Evolutionary conservation across 2,329 filamentous ascomycete species (phyloP), one percentile per base, ranked within the genome.

Genomic region (Coniochaeta hoffmannii): DNA sequence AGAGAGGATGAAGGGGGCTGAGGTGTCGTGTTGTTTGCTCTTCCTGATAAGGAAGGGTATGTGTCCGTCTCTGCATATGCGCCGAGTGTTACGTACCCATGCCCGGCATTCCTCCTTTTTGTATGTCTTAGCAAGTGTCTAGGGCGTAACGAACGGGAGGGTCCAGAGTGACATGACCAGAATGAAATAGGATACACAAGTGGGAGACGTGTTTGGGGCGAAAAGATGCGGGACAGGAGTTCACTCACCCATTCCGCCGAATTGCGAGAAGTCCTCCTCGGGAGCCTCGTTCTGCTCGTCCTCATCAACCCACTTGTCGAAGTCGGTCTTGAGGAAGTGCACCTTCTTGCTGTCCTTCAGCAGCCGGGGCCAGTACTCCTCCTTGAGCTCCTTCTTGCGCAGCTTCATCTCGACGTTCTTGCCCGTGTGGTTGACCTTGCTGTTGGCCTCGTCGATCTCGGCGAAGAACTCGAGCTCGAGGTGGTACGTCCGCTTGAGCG

Each of bases 251-350:
- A 85, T 88, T 51, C 62, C 83, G 64, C 83, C 85, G 69, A 85
- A 79, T 61, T 35, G 34, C 31, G 81, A 82, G 64, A 86, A 75
- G 72, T 96, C 92, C 56, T 96, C 91, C 62, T 95, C 90, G 51
- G 83, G 78, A 58, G 83, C 87, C 74, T 90, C 91, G 69, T 97
- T 88, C 79, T 99, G 94, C 83, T 99, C 94, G 70, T 99, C 92
- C 83, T 97, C 90, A 65, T 97, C 92, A 67, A 96, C 89, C 92
- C 92, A 97, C 88, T 96, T 97, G 79, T 97, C 92, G 66, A 99
- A 99, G 77, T 99, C 88, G 62, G 94, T 97, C 87, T 96, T 96
- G 68, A 99, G 76, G 83, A 91, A 99, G 77, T 97, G 94, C 55
- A 89, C 77, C 80, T 90, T 96, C 81, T 90, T 87, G 63, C 78